Base-by-base conservation (phyloP, 1,284 basidiomycete species). In the Clitocybe nebularis region DNA sequence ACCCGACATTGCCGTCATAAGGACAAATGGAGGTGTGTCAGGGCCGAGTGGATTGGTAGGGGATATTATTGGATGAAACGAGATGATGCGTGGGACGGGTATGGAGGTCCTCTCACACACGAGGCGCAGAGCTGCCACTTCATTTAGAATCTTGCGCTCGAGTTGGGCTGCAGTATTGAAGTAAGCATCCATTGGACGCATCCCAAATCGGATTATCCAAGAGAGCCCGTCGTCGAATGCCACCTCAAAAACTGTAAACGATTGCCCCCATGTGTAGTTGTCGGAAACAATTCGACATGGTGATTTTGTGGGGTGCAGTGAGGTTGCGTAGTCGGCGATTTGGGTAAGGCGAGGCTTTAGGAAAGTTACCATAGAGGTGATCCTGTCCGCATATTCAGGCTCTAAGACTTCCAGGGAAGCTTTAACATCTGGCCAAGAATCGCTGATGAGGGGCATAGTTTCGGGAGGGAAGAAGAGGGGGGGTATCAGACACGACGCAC, bases 131-230 rank as follows among this genome's bases (percentile, higher is more conserved):
- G 65, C 61, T 19, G 64, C 65, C 5, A 62, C 64, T 52, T 67
- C 65, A 47, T 67, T 67, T 22, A 64, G 50, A 28, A 67, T 67
- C 51, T 67, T 67, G 20, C 65, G 61, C 44, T 65, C 62, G 6
- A 67, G 59, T 48, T 67, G 65, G 22, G 59, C 63, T 21, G 64
- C 53, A 19, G 65, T 67, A 48, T 66, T 64, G 54, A 64, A 67
- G 44, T 64, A 64, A 14, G 55, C 61, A 45, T 65, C 62, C 58
- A 64, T 62, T 1, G 65, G 61, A 7, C 59, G 54, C 58, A 67
- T 60, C 6, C 63, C 65, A 41, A 65, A 66, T 20, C 65, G 56
- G 35, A 65, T 60, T 37, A 67, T 64, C 65, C 65, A 67, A 28
- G 64, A 65, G 5, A 41, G 22, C 1, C 37, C 42, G 23, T 48